Base-by-base conservation (phyloP, 768 basidiomycete genomes). In the Calocybe indica region DNA sequence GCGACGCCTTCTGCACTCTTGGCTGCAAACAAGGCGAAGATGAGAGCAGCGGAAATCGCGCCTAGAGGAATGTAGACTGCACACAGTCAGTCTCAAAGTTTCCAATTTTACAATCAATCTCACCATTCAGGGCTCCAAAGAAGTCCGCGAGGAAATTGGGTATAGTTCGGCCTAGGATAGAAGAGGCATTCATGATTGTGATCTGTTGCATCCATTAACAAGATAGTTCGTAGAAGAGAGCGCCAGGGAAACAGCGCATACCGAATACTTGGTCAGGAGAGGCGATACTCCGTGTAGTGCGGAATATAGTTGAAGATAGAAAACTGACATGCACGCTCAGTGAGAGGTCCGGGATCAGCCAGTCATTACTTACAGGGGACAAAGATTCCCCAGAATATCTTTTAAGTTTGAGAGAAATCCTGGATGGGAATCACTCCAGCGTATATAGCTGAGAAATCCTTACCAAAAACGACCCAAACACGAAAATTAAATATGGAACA, bases 131-230 rank as follows among this genome's bases (percentile, higher is more conserved):
- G 12, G 74, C 71, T 0, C 79, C 79, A 52, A 66, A 68, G 12
- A 56, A 53, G 55, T 79, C 77, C 12, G 76, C 78, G 40, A 78
- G 52, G 49, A 77, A 65, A 58, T 79, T 79, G 0, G 82, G 81
- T 3, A 83, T 50, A 6, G 73, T 74, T 37, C 82, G 71, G n/a
- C 82, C 82, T 51, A 80, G 65, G n/a, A 80, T 60, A 22, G 75
- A 76, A 2, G 74, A 68, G 2, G 63, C 76, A 49, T 80, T 79
- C 67, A 79, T 70, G 13, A 79, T 65, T 1, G 77, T 69, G 32
- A 79, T 68, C 76, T 76, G 47, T n/a, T 37, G 10, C 31, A 42
- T 8, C 38, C 33, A 47, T 46, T 48, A 8, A 29, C 15, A 13
- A 32, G 12, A 2, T 42, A 10, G 4, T 22, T 22, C 22, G 22